A percentile compares a stretch with the other conserved stretches of the same genome.
Conservation (phyloP, 306 rosid species). For the Lathyrus sativus region DNA sequence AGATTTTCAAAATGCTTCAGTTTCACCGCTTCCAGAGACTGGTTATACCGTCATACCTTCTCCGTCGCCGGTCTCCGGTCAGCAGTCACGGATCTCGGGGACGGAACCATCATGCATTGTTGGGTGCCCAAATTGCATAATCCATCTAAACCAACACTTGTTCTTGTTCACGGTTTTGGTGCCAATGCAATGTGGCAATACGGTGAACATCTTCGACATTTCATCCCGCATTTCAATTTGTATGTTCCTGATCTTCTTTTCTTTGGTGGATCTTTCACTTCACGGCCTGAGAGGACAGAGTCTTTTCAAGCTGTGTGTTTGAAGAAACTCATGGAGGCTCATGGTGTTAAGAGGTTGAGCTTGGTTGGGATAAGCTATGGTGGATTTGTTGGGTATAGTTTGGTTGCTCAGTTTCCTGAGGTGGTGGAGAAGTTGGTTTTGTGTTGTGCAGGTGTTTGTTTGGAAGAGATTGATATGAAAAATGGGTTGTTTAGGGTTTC, state of each 20-base stretch:
- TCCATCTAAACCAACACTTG: constrained; percentile 48
- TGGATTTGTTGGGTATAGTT: constrained; percentile 66
- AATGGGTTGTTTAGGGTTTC: constrained; percentile 63
- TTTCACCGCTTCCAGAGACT: constrained; percentile 62
- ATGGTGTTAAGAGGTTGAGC: constrained; percentile 49
- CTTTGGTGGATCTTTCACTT: constrained; percentile 67
- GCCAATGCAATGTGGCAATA: constrained; percentile 90
- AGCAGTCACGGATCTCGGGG: constrained; percentile 50
- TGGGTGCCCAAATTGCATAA: constrained; percentile 63
- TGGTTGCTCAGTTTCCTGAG: constrained; percentile 67
- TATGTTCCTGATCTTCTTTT: constrained; percentile 81
- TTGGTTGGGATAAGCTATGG: constrained; percentile 83
- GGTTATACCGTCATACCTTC: constrained; percentile 58
- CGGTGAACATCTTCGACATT: constrained; percentile 54
- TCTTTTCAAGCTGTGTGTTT: constrained; percentile 61
- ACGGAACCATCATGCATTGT: constrained; percentile 69
- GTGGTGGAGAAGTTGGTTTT: constrained; percentile 57
- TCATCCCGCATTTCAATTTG: constrained; percentile 52
- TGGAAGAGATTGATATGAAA: constrained; percentile 66
- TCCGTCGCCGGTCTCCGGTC: constrained; percentile 63
- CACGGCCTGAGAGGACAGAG: constrained; percentile 54
- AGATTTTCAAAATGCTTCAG: constrained; percentile 51
- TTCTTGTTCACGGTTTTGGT: constrained; percentile 78
- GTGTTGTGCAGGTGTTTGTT: constrained; percentile 73
- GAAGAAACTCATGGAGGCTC: constrained; percentile 53